These are phyloP conservation scores for Verticillium albo-atrum DNA, from an alignment of 2,329 filamentous ascomycete species.

Conservation along the genomic window DNA sequence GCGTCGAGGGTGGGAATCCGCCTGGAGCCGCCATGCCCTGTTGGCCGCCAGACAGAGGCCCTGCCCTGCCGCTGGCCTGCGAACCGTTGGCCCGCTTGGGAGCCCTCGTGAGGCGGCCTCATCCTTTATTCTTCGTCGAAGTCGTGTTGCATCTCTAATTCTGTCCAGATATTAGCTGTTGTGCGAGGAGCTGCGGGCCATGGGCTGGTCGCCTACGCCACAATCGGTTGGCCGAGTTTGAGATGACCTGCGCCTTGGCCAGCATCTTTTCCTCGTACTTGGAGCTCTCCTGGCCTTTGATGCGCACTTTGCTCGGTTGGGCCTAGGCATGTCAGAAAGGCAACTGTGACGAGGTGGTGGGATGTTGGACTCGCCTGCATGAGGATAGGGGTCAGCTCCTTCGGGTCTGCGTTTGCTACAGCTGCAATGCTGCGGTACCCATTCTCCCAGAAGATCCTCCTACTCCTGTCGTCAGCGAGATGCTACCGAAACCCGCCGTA, in stretches of 20 bases:
- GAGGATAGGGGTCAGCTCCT: constrained; percentile 66
- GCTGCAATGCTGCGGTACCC: constrained; percentile 65
- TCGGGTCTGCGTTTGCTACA: constrained; percentile 64
- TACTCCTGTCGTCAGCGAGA: constrained; percentile 7
- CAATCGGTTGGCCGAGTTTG: constrained; percentile 62
- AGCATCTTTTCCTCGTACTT: constrained; percentile 61
- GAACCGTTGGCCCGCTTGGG: not conserved
- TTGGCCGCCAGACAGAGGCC: not conserved
- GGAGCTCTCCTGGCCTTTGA: constrained; percentile 51
- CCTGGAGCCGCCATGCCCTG: not conserved
- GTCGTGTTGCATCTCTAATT: constrained; percentile 47
- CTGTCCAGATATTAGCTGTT: constrained; percentile 24
- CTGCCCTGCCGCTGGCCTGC: not conserved
- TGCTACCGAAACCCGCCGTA: not conserved
- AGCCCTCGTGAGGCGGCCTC: not conserved
- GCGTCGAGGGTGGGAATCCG: not conserved
- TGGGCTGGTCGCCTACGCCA: constrained; percentile 51
- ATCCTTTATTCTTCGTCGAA: constrained; percentile 32
- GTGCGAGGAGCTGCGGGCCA: not conserved
- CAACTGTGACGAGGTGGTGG: no score
- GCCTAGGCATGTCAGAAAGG: constrained; percentile 36
- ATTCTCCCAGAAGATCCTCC: constrained; percentile 68
- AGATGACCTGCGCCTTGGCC: constrained; percentile 63
- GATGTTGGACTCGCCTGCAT: constrained; percentile 50
- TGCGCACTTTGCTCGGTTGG: constrained; percentile 60